These are phyloP conservation scores for Aspergillus taichungensis DNA, from an alignment of 495 filamentous ascomycete species.

Conservation along the genomic window DNA sequence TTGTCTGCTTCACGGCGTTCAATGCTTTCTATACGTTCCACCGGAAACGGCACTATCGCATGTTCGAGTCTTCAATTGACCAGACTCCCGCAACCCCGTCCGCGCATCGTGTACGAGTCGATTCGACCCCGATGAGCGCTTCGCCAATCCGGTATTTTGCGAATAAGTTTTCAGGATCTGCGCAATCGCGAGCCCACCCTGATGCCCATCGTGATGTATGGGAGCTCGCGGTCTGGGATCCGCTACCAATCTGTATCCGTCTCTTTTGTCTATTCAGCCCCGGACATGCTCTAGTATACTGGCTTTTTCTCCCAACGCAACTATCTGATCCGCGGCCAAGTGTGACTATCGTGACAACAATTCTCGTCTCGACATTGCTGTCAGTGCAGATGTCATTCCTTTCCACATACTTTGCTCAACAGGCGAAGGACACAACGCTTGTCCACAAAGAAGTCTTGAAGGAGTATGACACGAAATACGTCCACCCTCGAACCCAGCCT, in stretches of 20 bases:
- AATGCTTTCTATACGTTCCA: constrained; percentile 82
- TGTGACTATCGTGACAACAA: constrained; percentile 70
- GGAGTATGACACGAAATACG: constrained; percentile 94
- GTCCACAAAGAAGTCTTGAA: constrained; percentile 87
- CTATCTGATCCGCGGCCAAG: constrained; percentile 70
- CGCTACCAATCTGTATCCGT: constrained; percentile 68
- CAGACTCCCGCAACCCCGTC: constrained; percentile 68
- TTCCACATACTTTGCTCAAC: constrained; percentile 63
- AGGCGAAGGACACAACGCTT: constrained; percentile 72
- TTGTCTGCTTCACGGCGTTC: constrained; percentile 51
- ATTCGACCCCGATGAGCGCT: constrained; percentile 70
- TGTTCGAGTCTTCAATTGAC: constrained; percentile 83
- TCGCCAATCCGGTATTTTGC: constrained; percentile 74
- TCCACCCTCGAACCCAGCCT: constrained; percentile 78
- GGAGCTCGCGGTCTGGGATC: constrained; percentile 93
- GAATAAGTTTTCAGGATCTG: constrained; percentile 51
- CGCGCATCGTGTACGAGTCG: constrained; percentile 79
- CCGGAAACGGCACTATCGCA: constrained; percentile 75
- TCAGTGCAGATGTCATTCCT: constrained; percentile 70
- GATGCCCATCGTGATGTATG: constrained; percentile 83
- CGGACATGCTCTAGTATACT: constrained; percentile 81
- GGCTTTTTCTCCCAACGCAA: constrained; percentile 71
- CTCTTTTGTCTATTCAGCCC: constrained; percentile 91
- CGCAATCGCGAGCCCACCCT: constrained; percentile 73
- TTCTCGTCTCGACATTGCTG: constrained; percentile 61